These are phyloP conservation scores for Termitomyces sp. DNA, from an alignment of 768 basidiomycete species.

Conservation along the genomic window DNA sequence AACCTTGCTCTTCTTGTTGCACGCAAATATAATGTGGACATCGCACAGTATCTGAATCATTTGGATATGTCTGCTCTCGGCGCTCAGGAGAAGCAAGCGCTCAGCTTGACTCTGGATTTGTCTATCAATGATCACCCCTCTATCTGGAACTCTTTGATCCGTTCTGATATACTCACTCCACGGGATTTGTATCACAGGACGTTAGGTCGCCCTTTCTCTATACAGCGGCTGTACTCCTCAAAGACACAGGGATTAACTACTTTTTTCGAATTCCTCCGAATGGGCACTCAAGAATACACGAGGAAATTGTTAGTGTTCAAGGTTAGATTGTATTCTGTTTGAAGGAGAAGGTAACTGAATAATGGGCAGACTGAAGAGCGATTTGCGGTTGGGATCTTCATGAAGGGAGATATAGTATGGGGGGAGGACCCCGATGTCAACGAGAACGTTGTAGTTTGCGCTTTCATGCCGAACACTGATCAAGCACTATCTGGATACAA, in stretches of 20 bases:
- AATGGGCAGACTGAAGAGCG: conserved; percentile 48
- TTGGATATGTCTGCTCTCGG: conserved; percentile 55
- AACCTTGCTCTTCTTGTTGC: conserved; percentile 43
- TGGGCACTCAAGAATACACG: conserved; percentile 51
- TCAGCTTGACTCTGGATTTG: conserved; percentile 37
- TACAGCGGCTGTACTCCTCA: conserved; percentile 61
- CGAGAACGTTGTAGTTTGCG: conserved; percentile 55
- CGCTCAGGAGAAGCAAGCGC: conserved; percentile 46
- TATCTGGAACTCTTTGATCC: conserved; percentile 61
- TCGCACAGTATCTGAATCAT: conserved; percentile 41
- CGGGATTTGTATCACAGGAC: conserved; percentile 47
- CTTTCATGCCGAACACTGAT: conserved; percentile 53
- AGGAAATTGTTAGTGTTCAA: conserved; percentile 55
- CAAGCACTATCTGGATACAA: conserved; percentile 41
- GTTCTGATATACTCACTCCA: conserved; percentile 51
- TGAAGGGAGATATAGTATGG: conserved; percentile 54
- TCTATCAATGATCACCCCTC: conserved; percentile 36
- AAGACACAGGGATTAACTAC: conserved; percentile 41
- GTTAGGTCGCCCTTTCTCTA: conserved; percentile 45
- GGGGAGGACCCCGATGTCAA: conserved; percentile 53
- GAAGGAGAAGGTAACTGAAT: neutral
- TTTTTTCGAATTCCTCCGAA: conserved; percentile 58
- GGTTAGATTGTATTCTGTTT: conserved; percentile 25
- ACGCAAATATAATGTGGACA: conserved; percentile 36
- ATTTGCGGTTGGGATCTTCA: conserved; percentile 59